Conservation (phyloP, 257 asterid species). For the Prunella vulgaris region DNA sequence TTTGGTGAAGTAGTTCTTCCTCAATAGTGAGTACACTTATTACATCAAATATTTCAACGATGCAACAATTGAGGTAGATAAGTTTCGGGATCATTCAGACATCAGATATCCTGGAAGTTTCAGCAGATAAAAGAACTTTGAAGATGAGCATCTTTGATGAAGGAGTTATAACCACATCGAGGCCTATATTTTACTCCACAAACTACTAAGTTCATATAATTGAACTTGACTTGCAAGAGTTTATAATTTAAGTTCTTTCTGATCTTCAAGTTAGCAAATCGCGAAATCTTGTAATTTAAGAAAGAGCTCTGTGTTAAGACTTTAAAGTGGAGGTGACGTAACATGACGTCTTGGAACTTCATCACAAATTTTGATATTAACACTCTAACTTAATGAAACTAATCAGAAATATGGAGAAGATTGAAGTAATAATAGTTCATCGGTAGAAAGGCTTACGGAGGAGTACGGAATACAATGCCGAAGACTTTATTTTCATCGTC, state of each 20-base stretch:
- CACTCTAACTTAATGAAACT: neutral
- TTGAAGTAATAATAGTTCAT: neutral
- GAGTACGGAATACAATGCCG: conserved; percentile 91
- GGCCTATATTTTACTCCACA: neutral
- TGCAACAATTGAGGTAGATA: neutral
- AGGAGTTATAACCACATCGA: neutral
- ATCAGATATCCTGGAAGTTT: neutral
- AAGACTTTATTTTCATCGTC: conserved; percentile 97
- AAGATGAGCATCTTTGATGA: neutral
- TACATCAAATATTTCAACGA: neutral
- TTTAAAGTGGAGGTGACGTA: neutral
- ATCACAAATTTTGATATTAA: too few relatives aligned
- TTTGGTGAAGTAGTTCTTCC: conserved; percentile 9
- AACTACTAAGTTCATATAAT: neutral
- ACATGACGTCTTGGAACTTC: neutral
- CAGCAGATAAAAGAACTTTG: neutral
- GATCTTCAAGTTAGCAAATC: neutral
- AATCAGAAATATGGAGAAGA: neutral
- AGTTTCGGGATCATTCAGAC: neutral
- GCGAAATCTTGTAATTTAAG: neutral
- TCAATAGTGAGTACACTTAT: neutral
- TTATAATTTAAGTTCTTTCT: neutral
- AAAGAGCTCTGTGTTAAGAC: neutral
- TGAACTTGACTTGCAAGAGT: neutral
- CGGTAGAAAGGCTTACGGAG: conserved; percentile 62